A percentile compares a stretch with the other conserved stretches of the same genome.
Conservation (phyloP, 1,139 yeast genomes). For the Kodamaea ohmeri region DNA sequence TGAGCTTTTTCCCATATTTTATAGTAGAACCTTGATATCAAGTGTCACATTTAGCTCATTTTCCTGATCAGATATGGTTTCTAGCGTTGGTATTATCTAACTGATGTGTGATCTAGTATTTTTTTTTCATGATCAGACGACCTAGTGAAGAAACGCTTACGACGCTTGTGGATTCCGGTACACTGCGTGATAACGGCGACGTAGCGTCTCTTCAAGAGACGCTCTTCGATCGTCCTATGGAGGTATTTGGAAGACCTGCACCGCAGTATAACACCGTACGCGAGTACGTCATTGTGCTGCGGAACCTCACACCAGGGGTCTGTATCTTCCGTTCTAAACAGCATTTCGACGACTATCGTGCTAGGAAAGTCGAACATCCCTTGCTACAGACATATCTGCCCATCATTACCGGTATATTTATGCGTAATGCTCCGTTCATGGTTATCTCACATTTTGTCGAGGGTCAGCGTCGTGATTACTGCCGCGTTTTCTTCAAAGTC, state of each 20-base stretch:
- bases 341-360: constrained; percentile 17
- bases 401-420: constrained; percentile 29
- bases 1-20: too few species aligned
- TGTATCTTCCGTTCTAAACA: constrained; percentile 22
- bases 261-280: constrained; percentile 20
- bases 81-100: too few species aligned
- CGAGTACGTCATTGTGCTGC: constrained; percentile 30
- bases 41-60: too few species aligned
- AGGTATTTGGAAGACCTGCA: constrained; percentile 24
- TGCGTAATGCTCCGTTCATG: constrained; percentile 34
- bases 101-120: not conserved
- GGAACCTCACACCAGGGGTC: constrained; percentile 30
- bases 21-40: too few species aligned
- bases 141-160: constrained; percentile 16
- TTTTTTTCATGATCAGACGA: constrained; percentile 4
- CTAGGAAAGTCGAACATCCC: constrained; percentile 16
- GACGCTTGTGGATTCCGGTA: constrained; percentile 13
- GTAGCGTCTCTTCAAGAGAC: constrained; percentile 29
- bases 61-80: too few species aligned
- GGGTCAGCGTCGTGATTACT: constrained; percentile 22
- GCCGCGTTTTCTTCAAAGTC: constrained; percentile 35
- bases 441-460: constrained; percentile 20
- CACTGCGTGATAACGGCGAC: constrained; percentile 9
- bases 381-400: constrained; percentile 28
- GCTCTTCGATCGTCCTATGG: constrained; percentile 18